Evolutionary conservation across 257 asterid species (phyloP).

Genomic region (Solanum appendiculatum): DNA sequence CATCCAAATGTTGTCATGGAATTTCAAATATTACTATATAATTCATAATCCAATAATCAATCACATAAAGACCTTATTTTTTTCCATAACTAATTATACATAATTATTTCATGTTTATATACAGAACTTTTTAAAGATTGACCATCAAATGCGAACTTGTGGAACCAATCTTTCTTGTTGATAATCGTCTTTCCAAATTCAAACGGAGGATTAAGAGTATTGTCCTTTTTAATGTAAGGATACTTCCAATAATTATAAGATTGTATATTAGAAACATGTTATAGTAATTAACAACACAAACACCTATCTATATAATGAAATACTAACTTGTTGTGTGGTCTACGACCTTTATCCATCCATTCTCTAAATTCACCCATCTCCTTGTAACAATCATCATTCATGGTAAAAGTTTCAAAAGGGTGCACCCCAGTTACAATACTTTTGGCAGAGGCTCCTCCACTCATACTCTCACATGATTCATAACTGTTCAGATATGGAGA

Average conservation of each 20-base stretch:
- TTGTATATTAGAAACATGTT: too few relatives aligned
- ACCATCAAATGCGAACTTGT: background rate
- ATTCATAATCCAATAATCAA: too few relatives aligned
- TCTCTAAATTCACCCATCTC: background rate
- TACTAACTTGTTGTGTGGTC: background rate
- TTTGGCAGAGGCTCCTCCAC: background rate
- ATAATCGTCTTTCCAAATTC: background rate
- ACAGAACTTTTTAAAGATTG: background rate
- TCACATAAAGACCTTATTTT: too few relatives aligned
- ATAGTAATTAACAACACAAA: background rate
- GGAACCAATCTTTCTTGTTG: background rate
- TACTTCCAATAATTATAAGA: background rate
- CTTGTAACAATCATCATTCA: background rate
- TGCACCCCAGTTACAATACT: background rate
- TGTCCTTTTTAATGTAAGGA: background rate
- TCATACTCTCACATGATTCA: background rate
- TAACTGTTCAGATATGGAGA: background rate
- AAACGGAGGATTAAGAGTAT: background rate
- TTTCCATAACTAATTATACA: too few relatives aligned
- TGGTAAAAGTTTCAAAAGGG: background rate
- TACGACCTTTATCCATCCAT: background rate
- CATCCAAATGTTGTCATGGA: background rate
- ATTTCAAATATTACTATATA: too few relatives aligned
- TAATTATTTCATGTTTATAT: too few relatives aligned
- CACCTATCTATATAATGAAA: background rate